Conservation (phyloP, 78 protist species). For the Dictyostelium firmibasis region DNA sequence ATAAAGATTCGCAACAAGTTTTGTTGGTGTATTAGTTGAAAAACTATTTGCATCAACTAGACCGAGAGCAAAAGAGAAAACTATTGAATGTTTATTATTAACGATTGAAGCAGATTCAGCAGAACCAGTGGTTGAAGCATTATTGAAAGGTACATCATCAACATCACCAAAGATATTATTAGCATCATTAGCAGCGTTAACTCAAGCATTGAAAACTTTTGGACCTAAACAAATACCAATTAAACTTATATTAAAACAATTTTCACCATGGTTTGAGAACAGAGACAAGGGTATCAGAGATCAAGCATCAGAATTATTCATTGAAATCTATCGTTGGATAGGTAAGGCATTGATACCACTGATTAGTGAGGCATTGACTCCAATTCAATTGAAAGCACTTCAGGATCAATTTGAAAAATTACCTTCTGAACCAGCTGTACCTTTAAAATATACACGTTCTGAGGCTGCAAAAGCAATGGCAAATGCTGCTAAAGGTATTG, state of each 20-base stretch:
- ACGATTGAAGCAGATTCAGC: slow-evolving; percentile 61
- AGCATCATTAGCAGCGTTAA: slow-evolving; percentile 15
- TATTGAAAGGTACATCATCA: slow-evolving; percentile 52
- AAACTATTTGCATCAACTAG: slow-evolving; percentile 41
- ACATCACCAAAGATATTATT: slow-evolving; percentile 31
- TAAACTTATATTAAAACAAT: slow-evolving; percentile 43
- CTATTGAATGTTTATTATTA: slow-evolving; percentile 15
- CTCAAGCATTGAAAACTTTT: slow-evolving; percentile 51
- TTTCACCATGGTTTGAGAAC: slow-evolving; percentile 75
- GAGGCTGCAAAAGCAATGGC: slow-evolving; percentile 65
- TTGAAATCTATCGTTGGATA: slow-evolving; percentile 79
- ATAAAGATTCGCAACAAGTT: slow-evolving; percentile 27
- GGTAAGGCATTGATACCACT: slow-evolving; percentile 11
- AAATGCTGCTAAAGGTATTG: not conserved
- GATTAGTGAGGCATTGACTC: slow-evolving; percentile 22
- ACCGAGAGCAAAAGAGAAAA: slow-evolving; percentile 53
- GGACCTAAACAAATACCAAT: slow-evolving; percentile 59
- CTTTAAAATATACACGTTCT: slow-evolving; percentile 55
- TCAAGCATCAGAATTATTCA: slow-evolving; percentile 34
- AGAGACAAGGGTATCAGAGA: slow-evolving; percentile 76
- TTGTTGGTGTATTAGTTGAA: slow-evolving; percentile 41
- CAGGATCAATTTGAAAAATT: slow-evolving; percentile 59
- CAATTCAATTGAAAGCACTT: slow-evolving; percentile 29
- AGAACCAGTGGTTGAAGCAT: slow-evolving; percentile 43
- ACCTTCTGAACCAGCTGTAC: slow-evolving; percentile 62